A percentile compares a stretch with the other conserved stretches of the same genome.
These are phyloP conservation scores for Knoxdaviesia capensis DNA, from an alignment of 2,329 filamentous ascomycete genomes.

Conservation along the genomic window DNA sequence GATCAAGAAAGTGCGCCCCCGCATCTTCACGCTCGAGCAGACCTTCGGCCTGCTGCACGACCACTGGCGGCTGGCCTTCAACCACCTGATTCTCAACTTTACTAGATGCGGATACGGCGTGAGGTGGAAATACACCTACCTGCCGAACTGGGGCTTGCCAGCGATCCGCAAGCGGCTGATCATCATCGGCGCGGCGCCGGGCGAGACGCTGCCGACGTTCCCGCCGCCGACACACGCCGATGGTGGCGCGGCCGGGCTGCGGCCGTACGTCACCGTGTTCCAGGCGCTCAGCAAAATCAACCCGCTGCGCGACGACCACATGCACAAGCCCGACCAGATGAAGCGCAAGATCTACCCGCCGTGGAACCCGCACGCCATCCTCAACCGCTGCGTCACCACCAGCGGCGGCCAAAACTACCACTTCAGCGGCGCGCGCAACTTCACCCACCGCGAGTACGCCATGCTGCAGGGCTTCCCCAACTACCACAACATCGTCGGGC, in stretches of 20 bases:
- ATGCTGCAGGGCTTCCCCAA: constrained; percentile 49
- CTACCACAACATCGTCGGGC: constrained; percentile 33
- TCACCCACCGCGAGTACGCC: constrained; percentile 49
- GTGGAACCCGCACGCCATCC: constrained; percentile 24
- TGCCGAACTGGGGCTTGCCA: constrained; percentile 29
- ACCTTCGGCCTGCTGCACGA: constrained; percentile 45
- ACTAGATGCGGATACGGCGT: constrained; percentile 47
- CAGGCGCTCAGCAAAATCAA: constrained; percentile 18
- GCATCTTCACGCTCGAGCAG: constrained; percentile 61
- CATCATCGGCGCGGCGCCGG: constrained; percentile 41
- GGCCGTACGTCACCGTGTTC: constrained; percentile 22
- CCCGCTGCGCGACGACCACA: constrained; percentile 10
- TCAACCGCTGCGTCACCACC: constrained; percentile 42
- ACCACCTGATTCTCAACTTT: constrained; percentile 40
- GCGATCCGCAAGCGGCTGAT: constrained; percentile 30
- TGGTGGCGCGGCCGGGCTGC: constrained; percentile 12
- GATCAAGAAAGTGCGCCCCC: constrained; percentile 36
- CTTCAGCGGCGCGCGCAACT: constrained; percentile 38
- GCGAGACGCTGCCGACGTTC: constrained; percentile 47
- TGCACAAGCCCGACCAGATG: constrained; percentile 17
- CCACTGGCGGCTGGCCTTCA: constrained; percentile 33
- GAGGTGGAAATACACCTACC: constrained; percentile 40
- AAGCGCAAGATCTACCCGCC: constrained; percentile 12
- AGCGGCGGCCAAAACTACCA: constrained; percentile 43
- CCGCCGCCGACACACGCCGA: constrained; percentile 38